These are phyloP conservation scores for Calophaca sinica DNA, from an alignment of 306 rosid genomes.

Conservation along the genomic window DNA sequence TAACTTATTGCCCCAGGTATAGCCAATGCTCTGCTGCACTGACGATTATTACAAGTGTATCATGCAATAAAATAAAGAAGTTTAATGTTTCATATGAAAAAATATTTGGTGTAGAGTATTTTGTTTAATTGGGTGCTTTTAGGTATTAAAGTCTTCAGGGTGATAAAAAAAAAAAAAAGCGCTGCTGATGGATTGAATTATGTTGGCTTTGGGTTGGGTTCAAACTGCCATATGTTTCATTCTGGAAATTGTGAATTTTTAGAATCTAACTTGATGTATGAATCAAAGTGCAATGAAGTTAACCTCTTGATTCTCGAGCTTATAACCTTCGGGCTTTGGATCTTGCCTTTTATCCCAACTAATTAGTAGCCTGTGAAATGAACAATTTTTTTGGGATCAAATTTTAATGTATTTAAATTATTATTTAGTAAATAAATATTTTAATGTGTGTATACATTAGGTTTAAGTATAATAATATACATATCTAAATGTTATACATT, in stretches of 20 bases:
- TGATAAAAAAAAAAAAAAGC: conserved; percentile 12
- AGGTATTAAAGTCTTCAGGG: not conserved
- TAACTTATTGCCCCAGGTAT: conserved; percentile 89
- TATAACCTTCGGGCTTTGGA: conserved; percentile 27
- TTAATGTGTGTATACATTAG: not conserved
- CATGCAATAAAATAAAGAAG: conserved; percentile 19
- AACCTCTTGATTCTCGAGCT: conserved; percentile 16
- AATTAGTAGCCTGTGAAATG: too few relatives aligned
- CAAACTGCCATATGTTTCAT: conserved; percentile 24
- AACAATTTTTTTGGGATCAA: not conserved
- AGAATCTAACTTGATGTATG: conserved; percentile 2
- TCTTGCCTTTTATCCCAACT: conserved; percentile 17
- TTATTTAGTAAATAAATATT: too few relatives aligned
- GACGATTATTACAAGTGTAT: conserved; percentile 26
- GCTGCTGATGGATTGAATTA: not conserved
- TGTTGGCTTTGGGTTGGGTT: not conserved
- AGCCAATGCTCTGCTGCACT: conserved; percentile 34
- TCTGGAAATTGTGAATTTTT: conserved; percentile 4
- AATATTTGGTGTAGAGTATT: conserved; percentile 16
- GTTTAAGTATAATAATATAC: not conserved
- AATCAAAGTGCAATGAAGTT: conserved; percentile 26
- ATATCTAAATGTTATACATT: not conserved
- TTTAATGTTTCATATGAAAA: conserved; percentile 13
- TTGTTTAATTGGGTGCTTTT: conserved; percentile 3
- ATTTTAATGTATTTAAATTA: not conserved